These are phyloP conservation scores for Tubosaeta sp. DNA, from an alignment of 768 basidiomycete species.

Conservation along the genomic window DNA sequence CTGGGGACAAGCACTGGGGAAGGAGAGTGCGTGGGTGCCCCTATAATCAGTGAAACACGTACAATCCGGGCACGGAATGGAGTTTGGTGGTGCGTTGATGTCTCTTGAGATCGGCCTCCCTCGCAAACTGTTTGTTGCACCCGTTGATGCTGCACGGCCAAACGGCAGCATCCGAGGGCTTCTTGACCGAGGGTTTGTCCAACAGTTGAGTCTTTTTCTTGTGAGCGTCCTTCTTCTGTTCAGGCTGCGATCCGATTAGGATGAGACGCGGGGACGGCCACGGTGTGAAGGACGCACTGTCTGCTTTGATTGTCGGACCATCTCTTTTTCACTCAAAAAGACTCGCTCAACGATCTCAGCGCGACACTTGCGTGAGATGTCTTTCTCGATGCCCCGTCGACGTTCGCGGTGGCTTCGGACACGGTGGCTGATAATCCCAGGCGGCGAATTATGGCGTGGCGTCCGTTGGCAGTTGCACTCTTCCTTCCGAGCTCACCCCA, in stretches of 20 bases:
- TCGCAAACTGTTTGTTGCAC: slow-evolving; percentile 77
- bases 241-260: slow-evolving; percentile 24
- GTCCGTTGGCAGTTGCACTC: slow-evolving; percentile 17
- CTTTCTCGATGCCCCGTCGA: slow-evolving; percentile 1
- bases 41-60: slow-evolving; percentile 25
- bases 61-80: slow-evolving; percentile 75
- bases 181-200: slow-evolving; percentile 52
- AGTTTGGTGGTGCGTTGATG: slow-evolving; percentile 78
- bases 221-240: slow-evolving; percentile 40
- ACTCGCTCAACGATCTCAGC: slow-evolving; percentile 19
- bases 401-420: slow-evolving; percentile 6
- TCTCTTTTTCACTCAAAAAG: slow-evolving; percentile 6
- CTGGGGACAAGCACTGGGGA: slow-evolving; percentile 63
- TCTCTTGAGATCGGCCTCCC: slow-evolving; percentile 77
- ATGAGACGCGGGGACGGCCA: not conserved
- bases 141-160: slow-evolving; percentile 83
- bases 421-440: slow-evolving; percentile 26
- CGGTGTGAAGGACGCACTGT: slow-evolving; percentile 27
- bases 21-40: slow-evolving; percentile 14
- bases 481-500: slow-evolving; percentile 2
- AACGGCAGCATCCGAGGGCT: slow-evolving; percentile 44
- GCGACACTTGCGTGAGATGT: not conserved
- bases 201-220: slow-evolving; percentile 35
- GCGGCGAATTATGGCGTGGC: slow-evolving; percentile 24
- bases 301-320: slow-evolving; percentile 33